These are phyloP conservation scores for Boechera stricta DNA, from an alignment of 345 rosid species.

Conservation along the genomic window DNA sequence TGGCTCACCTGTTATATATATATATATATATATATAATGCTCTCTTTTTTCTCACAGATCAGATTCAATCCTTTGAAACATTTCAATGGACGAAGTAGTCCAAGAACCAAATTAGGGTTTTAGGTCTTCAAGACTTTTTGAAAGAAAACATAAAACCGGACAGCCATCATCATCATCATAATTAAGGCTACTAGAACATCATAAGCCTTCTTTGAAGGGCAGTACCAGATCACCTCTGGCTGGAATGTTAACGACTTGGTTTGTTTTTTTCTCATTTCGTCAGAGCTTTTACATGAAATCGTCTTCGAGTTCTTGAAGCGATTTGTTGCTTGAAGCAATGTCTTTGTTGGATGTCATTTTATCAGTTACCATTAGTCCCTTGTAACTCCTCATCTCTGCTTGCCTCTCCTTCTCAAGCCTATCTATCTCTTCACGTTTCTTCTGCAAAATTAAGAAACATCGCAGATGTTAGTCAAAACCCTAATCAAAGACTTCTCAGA, in stretches of 20 bases:
- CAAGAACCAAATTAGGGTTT: slow-evolving; percentile 39
- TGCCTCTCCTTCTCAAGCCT: slow-evolving; percentile 94
- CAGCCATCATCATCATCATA: slow-evolving; percentile 41
- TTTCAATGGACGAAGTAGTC: slow-evolving; percentile 28
- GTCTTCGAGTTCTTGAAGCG: slow-evolving; percentile 94
- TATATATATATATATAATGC: not conserved
- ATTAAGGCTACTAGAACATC: slow-evolving; percentile 24
- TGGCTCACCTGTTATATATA: slow-evolving; percentile 7
- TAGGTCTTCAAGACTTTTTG: slow-evolving; percentile 18
- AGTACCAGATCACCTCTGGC: slow-evolving; percentile 35
- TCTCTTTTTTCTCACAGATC: slow-evolving; percentile 24
- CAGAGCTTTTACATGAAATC: slow-evolving; percentile 78
- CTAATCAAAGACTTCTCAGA: not conserved
- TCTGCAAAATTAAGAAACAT: slow-evolving; percentile 53
- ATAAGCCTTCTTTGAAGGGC: slow-evolving; percentile 40
- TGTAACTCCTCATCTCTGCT: slow-evolving; percentile 94
- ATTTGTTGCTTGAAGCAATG: slow-evolving; percentile 78
- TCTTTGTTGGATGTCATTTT: slow-evolving; percentile 97
- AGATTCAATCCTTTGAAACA: slow-evolving; percentile 32
- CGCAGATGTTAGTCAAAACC: not conserved
- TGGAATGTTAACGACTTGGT: slow-evolving; percentile 28
- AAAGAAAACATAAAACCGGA: slow-evolving; percentile 35
- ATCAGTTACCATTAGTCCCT: slow-evolving; percentile 91
- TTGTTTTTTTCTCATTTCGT: slow-evolving; percentile 26
- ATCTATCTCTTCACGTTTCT: slow-evolving; percentile 87